Percentiles rank a stretch among this genome's conserved stretches.
These are phyloP conservation scores for Mycena albidolilacea DNA, from an alignment of 768 basidiomycete genomes.

Conservation along the genomic window DNA sequence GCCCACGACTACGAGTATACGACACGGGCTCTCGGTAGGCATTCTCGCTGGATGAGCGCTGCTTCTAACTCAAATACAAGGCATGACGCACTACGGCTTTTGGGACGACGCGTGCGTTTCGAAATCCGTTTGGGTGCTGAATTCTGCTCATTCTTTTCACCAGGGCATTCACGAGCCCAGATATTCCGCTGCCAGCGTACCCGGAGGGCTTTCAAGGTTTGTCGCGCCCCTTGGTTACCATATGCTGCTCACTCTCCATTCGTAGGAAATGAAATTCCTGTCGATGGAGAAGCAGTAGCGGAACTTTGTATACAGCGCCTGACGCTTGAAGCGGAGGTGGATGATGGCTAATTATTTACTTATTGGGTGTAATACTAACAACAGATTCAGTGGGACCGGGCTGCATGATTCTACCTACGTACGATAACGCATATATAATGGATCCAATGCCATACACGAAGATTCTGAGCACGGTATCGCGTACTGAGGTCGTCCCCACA, in stretches of 20 bases:
- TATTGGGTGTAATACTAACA: not conserved
- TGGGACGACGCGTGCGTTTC: conserved; percentile 79
- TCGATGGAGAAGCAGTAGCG: conserved; percentile 81
- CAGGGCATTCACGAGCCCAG: conserved; percentile 84
- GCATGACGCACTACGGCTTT: conserved; percentile 85
- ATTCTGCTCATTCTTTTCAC: not conserved
- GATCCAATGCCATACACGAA: too few relatives aligned
- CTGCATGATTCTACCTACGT: too few relatives aligned
- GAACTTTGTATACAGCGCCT: conserved; percentile 72
- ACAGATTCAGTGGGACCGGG: too few relatives aligned
- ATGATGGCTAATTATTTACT: conserved; percentile 53
- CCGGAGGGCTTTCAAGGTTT: conserved; percentile 84
- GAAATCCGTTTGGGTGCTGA: not conserved
- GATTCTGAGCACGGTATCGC: too few relatives aligned
- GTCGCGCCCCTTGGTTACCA: not conserved
- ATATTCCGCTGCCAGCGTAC: conserved; percentile 76
- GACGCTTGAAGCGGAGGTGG: conserved; percentile 69
- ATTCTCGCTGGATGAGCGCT: not conserved
- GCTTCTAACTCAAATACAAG: conserved; percentile 44
- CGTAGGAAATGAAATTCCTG: conserved; percentile 81
- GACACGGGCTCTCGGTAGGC: conserved; percentile 76
- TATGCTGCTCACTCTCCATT: not conserved
- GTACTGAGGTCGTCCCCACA: too few relatives aligned
- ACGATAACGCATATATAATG: too few relatives aligned
- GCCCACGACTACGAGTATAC: conserved; percentile 87